Percentiles rank a stretch among this genome's conserved stretches.
Evolutionary conservation across 768 basidiomycete species (phyloP).

Genomic region (Hirschioporus abietinus): DNA sequence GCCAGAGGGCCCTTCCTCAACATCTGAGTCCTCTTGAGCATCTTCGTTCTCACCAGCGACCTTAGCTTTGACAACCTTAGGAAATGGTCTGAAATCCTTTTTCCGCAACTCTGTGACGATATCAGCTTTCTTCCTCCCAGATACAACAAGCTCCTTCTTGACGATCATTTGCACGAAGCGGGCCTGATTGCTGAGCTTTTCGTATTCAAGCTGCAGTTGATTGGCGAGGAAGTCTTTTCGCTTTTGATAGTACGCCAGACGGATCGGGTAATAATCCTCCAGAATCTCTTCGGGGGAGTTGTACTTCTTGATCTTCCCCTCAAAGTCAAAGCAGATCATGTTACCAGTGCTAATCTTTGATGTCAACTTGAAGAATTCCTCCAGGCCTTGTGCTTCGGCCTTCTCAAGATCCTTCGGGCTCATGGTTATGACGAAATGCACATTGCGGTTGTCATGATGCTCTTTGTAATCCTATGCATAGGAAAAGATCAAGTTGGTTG

Average conservation of each 20-base stretch:
- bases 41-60: slow-evolving; percentile 62
- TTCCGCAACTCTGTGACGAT: slow-evolving; percentile 80
- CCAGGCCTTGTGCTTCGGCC: slow-evolving; percentile 83
- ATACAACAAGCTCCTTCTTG: slow-evolving; percentile 71
- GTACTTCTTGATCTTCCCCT: slow-evolving; percentile 95
- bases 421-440: slow-evolving; percentile 87
- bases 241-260: slow-evolving; percentile 90
- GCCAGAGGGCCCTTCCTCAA: slow-evolving; percentile 40
- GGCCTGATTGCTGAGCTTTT: slow-evolving; percentile 89
- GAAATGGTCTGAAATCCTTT: slow-evolving; percentile 87
- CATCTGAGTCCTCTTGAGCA: slow-evolving; percentile 47
- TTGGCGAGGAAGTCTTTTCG: slow-evolving; percentile 90
- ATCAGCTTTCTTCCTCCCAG: slow-evolving; percentile 83
- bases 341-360: slow-evolving; percentile 84
- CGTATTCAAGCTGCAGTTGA: slow-evolving; percentile 74
- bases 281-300: slow-evolving; percentile 84
- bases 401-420: slow-evolving; percentile 73
- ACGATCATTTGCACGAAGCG: slow-evolving; percentile 97
- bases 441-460: slow-evolving; percentile 87
- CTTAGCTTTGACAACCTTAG: slow-evolving; percentile 67
- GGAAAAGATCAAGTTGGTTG: background rate
- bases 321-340: slow-evolving; percentile 98
- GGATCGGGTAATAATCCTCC: slow-evolving; percentile 86
- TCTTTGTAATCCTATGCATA: slow-evolving; percentile 86
- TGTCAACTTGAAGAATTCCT: slow-evolving; percentile 89